phyloP scores from a whole-genome alignment of 1,139 yeast genomes.

The Schizosaccharomyces versatilis region DNA sequence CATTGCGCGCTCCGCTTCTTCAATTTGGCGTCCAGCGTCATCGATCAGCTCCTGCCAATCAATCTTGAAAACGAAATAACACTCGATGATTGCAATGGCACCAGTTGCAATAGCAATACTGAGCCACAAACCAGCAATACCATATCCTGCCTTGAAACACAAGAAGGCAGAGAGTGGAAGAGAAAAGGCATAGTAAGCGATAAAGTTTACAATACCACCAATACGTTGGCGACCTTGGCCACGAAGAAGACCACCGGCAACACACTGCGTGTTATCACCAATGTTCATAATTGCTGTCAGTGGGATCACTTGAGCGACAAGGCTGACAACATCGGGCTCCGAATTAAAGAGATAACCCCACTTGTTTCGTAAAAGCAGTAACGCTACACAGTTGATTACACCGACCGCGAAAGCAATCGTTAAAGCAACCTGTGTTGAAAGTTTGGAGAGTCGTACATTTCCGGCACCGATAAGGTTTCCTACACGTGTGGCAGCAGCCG shows the following conservation, averaged over 20 bases:
- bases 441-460: slow-evolving; percentile 37
- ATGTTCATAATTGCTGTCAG: slow-evolving; percentile 1
- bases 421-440: slow-evolving; percentile 43
- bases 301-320: background rate
- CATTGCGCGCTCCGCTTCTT: background rate
- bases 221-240: slow-evolving; percentile 70
- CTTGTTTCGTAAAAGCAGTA: background rate
- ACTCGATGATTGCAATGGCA: background rate
- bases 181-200: slow-evolving; percentile 47
- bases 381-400: slow-evolving; percentile 18
- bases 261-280: slow-evolving; percentile 39
- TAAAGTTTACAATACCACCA: slow-evolving; percentile 56
- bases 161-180: slow-evolving; percentile 48
- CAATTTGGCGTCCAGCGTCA: background rate
- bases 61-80: background rate
- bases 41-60: background rate
- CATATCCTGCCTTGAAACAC: slow-evolving; percentile 31
- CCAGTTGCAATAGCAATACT: slow-evolving; percentile 62
- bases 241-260: slow-evolving; percentile 61
- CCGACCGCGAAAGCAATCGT: slow-evolving; percentile 37
- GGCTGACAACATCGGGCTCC: background rate
- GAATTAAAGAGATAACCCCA: background rate
- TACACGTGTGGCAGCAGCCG: slow-evolving; percentile 65
- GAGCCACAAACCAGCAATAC: slow-evolving; percentile 57
- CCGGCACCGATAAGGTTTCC: slow-evolving; percentile 74